Evolutionary conservation across 2,329 filamentous ascomycete genomes (phyloP), one percentile per base, ranked within the genome.

Genomic region (Harringtonia aguacate): DNA sequence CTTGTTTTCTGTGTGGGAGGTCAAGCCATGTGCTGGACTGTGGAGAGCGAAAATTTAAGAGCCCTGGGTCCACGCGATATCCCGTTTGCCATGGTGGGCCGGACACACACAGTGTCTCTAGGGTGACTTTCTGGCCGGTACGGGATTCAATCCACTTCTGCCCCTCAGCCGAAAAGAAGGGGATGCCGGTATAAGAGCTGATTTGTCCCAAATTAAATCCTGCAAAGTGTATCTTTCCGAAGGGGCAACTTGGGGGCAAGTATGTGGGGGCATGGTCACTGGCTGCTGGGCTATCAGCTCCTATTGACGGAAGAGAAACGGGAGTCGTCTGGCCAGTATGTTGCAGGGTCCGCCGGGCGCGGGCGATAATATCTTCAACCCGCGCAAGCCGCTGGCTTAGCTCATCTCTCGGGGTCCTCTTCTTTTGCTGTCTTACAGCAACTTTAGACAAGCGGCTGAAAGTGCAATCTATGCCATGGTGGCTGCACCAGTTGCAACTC

Each of bases 131-230:
- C 39, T 65, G 57, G 4, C 70, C 71, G 1, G 69, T 67, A 24
- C 63, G 60, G 14, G 66, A 58, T 22, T 63, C 58, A 28, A 75
- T 67, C 68, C 69, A 73, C 50, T 66, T 53, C 44, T 63, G 64
- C 4, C 70, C 70, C n/a, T 67, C 61, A 0, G 58, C 54, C 0
- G 70, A 68, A 31, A 75, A 61, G 35, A 72, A 64, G 0, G 70
- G 71, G 2, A 73, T 63, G 7, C 71, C 69, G 13, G 65, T 70
- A 36, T 65, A 61, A 9, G 65, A 56, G 50, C 64, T 71, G 27
- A 71, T 64, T 12, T 61, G 60, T 9, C 70, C 70, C 12, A 73
- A 55, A 44, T 68, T 61, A 37, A 63, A 59, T 1, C 70, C 69
- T 4, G 66, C 66, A 47, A 71, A 71, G 51, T 71, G 66, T 4